phyloP scores from a whole-genome alignment of 2,329 filamentous ascomycete species.

The Dothideomycetidae sp. region DNA sequence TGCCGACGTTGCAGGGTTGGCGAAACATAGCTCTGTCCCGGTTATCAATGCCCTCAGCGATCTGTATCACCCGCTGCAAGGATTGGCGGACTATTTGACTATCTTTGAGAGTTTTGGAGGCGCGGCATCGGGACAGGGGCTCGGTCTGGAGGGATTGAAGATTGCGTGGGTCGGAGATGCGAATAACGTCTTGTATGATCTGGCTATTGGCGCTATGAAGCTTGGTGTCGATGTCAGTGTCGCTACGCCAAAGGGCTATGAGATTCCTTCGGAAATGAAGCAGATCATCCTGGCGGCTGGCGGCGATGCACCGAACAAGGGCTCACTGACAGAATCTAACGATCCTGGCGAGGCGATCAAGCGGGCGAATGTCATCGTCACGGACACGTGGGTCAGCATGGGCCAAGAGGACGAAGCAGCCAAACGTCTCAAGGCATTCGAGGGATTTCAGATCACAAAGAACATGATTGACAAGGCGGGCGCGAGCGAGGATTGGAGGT shows the following conservation, averaged over 20 bases:
- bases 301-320: constrained; percentile 41
- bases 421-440: constrained; percentile 66
- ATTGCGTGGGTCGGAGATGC: constrained; percentile 93
- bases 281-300: constrained; percentile 54
- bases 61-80: constrained; percentile 86
- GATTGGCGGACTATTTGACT: constrained; percentile 85
- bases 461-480: constrained; percentile 72
- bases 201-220: constrained; percentile 78
- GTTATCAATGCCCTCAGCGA: constrained; percentile 56
- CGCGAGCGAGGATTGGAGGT: constrained; percentile 82
- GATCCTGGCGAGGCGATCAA: constrained; percentile 74
- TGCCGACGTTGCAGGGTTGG: constrained; percentile 33
- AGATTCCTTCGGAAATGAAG: constrained; percentile 62
- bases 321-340: constrained; percentile 59
- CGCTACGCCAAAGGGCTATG: constrained; percentile 72
- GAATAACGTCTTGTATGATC: constrained; percentile 92
- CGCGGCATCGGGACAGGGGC: constrained; percentile 26
- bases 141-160: constrained; percentile 71
- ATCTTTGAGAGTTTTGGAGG: constrained; percentile 58
- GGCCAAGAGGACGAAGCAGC: constrained; percentile 79
- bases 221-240: constrained; percentile 75
- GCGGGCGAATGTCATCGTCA: constrained; percentile 78
- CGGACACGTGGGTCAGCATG: constrained; percentile 98
- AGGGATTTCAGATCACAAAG: constrained; percentile 80
- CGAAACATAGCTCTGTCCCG: constrained; percentile 34